Evolutionary conservation across 2,329 filamentous ascomycete genomes (phyloP), one percentile per base, ranked within the genome.

Genomic region (Diaporthe velutina): DNA sequence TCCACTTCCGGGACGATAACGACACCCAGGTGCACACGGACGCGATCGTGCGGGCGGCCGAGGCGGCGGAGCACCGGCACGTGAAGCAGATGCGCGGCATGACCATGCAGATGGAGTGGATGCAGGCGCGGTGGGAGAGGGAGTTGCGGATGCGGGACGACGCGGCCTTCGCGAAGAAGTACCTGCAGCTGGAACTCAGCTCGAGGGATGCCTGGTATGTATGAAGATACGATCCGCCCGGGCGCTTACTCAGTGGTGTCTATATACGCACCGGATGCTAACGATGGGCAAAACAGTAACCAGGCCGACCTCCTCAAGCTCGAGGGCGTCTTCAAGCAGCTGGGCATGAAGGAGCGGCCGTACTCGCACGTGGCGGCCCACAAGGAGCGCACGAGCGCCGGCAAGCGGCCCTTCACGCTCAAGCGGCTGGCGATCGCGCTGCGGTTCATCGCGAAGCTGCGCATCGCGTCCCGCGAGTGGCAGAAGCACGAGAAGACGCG

Each of bases 161-260:
- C 80, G 90, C 96, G 42, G 94, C 94, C 12, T 98, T 93, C 85
- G 95, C 95, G 77, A 99, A 99, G 88, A 91, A 90, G 78, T 96
- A 95, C 83, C 91, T 98, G 84, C 84, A 92, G 79, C 88, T 95
- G 82, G 92, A 95, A 83, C 91, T 97, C 71, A 92, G 95, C 79
- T 91, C 98, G 80, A 95, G 95, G 79, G 93, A 95, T 80, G 93
- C 95, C 85, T 98, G 96, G 96, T 98, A 92, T 79, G 94, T 93
- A 25, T 9, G 9, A 60, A 60, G 33, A 60, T 25, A n/a, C n/a
- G 30, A 35, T 12, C n/a, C 5, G 19, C 28, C 25, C 25, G 8
- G 35, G 35, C n/a, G 35, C 19, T 33, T 12, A 61, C 13, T 78
- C 2, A 12, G 33, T 61, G 73, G 58, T 74, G 45, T 74, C 28